Conservation (phyloP, 2,329 filamentous ascomycete genomes). For the Fusarium goolgardi region DNA sequence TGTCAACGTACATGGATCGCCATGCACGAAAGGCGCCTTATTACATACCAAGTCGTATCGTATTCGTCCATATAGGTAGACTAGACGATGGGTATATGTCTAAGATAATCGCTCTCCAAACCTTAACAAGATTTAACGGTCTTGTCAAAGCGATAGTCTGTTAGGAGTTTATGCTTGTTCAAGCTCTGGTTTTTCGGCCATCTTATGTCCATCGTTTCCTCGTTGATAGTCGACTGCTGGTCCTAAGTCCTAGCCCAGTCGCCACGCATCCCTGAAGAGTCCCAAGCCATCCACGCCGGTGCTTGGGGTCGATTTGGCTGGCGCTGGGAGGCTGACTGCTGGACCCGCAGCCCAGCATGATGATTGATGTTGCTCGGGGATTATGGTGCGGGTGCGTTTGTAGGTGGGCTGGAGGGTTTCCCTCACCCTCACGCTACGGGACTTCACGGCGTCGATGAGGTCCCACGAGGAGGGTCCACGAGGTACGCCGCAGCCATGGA, state of each 20-base stretch:
- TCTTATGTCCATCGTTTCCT: constrained; percentile 28
- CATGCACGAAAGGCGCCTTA: constrained; percentile 6
- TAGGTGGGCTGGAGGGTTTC: constrained; percentile 28
- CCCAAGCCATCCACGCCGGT: constrained; percentile 24
- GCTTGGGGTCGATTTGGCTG: constrained; percentile 21
- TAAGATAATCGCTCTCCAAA: constrained; percentile 8
- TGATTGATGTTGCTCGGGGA: constrained; percentile 43
- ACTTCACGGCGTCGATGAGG: constrained; percentile 34
- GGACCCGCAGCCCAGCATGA: constrained; percentile 32
- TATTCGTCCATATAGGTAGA: constrained; percentile 8
- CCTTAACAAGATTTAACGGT: constrained; percentile 3
- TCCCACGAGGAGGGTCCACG: constrained; percentile 35
- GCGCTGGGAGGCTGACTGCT: constrained; percentile 7
- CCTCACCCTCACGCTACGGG: constrained; percentile 21
- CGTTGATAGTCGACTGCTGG: constrained; percentile 25
- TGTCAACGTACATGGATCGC: constrained; percentile 15
- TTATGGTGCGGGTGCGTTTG: constrained; percentile 21
- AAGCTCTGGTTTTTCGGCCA: constrained; percentile 17
- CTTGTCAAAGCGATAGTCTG: background rate
- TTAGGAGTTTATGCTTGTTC: background rate
- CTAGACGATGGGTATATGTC: background rate
- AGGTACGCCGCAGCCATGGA: constrained; percentile 33
- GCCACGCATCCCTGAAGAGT: constrained; percentile 37
- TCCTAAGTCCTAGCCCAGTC: constrained; percentile 9
- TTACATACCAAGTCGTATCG: background rate